Conservation (phyloP, 106 monocot species). For the Allium cepa region DNA sequence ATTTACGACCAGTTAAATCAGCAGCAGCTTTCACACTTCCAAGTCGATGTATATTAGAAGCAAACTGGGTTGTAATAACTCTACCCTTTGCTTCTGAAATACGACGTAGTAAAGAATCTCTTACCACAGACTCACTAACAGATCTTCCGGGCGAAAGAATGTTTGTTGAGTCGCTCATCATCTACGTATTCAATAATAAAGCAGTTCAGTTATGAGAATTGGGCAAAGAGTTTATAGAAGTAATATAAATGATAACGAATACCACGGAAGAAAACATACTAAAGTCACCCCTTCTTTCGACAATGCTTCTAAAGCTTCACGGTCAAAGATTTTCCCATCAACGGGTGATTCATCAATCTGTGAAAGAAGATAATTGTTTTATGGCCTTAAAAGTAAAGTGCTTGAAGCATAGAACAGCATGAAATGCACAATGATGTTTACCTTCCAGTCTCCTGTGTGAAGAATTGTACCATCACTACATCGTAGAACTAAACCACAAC, state of each 20-base stretch:
- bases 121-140: slow-evolving; percentile 81
- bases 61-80: slow-evolving; percentile 97
- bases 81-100: slow-evolving; percentile 92
- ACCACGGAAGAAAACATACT: slow-evolving; percentile 38
- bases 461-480: slow-evolving; percentile 93
- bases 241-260: not conserved
- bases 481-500: slow-evolving; percentile 91
- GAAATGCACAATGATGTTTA: slow-evolving; percentile 10
- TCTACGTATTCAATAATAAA: slow-evolving; percentile 31
- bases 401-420: not conserved
- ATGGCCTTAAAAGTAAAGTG: not conserved
- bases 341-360: slow-evolving; percentile 98
- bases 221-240: too few species aligned
- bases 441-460: slow-evolving; percentile 99
- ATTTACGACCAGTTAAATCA: slow-evolving; percentile 92
- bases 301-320: slow-evolving; percentile 82
- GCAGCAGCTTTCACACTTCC: slow-evolving; percentile 99
- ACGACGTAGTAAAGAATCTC: slow-evolving; percentile 70
- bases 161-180: slow-evolving; percentile 99
- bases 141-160: slow-evolving; percentile 92
- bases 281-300: slow-evolving; percentile 99
- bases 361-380: not conserved
- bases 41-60: slow-evolving; percentile 98
- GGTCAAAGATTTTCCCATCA: slow-evolving; percentile 96
- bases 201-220: not conserved